These are phyloP conservation scores for Amanita phalloides DNA, from an alignment of 768 basidiomycete species.

Conservation along the genomic window DNA sequence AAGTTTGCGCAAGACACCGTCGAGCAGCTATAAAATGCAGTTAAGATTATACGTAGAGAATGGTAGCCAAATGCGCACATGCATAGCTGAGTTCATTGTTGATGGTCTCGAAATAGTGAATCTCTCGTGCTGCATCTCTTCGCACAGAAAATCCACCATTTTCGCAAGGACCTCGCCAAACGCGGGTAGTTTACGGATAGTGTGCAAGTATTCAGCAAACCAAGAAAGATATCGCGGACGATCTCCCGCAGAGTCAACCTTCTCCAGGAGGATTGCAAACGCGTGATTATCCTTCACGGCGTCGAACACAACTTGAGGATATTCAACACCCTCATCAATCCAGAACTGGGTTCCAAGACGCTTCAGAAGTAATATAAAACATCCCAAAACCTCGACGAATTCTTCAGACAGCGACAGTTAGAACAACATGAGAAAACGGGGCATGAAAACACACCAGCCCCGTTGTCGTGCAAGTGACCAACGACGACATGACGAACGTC, in stretches of 20 bases:
- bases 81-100: slow-evolving; percentile 48
- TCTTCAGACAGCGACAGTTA: slow-evolving; percentile 26
- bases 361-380: slow-evolving; percentile 49
- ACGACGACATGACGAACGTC: slow-evolving; percentile 45
- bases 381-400: slow-evolving; percentile 46
- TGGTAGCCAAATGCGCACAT: slow-evolving; percentile 34
- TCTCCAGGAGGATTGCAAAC: slow-evolving; percentile 36
- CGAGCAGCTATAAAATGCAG: slow-evolving; percentile 18
- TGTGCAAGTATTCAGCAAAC: slow-evolving; percentile 53
- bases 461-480: slow-evolving; percentile 49
- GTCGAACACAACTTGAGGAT: slow-evolving; percentile 72
- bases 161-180: slow-evolving; percentile 66
- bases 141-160: slow-evolving; percentile 64
- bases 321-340: slow-evolving; percentile 60
- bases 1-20: slow-evolving; percentile 16
- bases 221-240: slow-evolving; percentile 45
- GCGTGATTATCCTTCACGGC: slow-evolving; percentile 70
- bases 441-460: slow-evolving; percentile 33
- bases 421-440: slow-evolving; percentile 6
- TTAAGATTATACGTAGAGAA: background rate
- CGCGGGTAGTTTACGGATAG: slow-evolving; percentile 34
- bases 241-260: slow-evolving; percentile 18
- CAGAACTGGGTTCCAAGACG: slow-evolving; percentile 51
- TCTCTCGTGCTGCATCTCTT: slow-evolving; percentile 72
- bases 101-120: slow-evolving; percentile 48